These are phyloP conservation scores for Whalleya microplaca DNA, from an alignment of 2,329 filamentous ascomycete species.

Conservation along the genomic window DNA sequence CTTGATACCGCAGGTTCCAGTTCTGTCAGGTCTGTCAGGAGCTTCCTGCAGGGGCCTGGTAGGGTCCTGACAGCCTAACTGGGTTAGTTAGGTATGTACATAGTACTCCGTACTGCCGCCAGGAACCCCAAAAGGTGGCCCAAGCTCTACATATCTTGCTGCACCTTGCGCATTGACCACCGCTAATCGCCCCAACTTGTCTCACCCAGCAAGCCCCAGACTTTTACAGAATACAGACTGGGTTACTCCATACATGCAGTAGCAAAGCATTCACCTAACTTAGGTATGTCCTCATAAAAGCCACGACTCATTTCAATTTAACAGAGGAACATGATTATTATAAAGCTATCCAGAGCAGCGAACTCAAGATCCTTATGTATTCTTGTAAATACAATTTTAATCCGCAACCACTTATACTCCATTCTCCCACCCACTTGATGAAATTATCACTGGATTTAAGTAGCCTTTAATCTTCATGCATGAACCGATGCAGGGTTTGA, in stretches of 20 bases:
- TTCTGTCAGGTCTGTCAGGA: conserved; percentile 22
- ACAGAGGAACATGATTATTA: background rate
- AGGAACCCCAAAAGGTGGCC: conserved; percentile 5
- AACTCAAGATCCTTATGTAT: background rate
- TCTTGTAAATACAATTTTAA: conserved; percentile 5
- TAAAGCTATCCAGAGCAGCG: background rate
- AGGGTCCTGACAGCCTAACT: background rate
- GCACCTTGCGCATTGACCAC: conserved; percentile 8
- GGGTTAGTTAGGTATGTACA: background rate
- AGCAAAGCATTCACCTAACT: too few relatives aligned
- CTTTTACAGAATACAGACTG: too few relatives aligned
- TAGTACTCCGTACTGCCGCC: background rate
- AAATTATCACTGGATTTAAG: background rate
- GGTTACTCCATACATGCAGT: too few relatives aligned
- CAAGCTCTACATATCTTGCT: conserved; percentile 3
- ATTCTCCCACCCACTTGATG: background rate
- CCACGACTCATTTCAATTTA: background rate
- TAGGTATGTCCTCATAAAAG: too few relatives aligned
- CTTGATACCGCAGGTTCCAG: too few relatives aligned
- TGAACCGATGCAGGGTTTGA: conserved; percentile 31
- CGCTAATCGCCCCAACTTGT: background rate
- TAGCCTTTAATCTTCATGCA: conserved; percentile 31
- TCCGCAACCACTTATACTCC: conserved; percentile 4
- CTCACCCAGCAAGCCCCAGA: too few relatives aligned
- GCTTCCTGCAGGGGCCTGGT: conserved; percentile 27